A percentile compares a stretch with the other conserved stretches of the same genome.
Conservation (phyloP, 2,329 filamentous ascomycete species). For the Epicoccum nigrum region DNA sequence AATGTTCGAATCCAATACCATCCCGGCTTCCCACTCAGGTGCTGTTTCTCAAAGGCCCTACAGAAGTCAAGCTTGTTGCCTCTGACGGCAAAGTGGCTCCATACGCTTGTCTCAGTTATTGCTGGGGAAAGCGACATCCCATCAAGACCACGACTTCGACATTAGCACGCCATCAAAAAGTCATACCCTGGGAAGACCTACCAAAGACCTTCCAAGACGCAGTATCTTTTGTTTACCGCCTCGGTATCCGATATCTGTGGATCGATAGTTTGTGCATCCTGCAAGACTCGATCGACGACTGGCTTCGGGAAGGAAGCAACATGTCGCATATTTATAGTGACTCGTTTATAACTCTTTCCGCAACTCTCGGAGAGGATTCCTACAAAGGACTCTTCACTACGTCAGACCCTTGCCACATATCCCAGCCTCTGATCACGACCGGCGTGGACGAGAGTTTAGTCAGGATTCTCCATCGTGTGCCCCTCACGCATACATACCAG, state of each 20-base stretch:
- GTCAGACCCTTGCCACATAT: background rate
- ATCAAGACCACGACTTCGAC: constrained; percentile 1
- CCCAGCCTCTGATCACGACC: too few relatives aligned
- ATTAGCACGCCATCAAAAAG: background rate
- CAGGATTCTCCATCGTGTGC: background rate
- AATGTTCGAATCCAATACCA: too few relatives aligned
- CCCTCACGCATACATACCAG: background rate
- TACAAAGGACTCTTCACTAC: background rate
- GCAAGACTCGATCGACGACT: constrained; percentile 18
- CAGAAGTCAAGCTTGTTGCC: background rate
- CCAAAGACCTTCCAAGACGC: constrained; percentile 21
- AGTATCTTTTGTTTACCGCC: constrained; percentile 6
- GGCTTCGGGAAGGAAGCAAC: constrained; percentile 13
- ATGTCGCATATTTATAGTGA: constrained; percentile 10
- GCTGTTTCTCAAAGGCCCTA: too few relatives aligned
- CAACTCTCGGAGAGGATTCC: background rate
- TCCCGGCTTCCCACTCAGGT: too few relatives aligned
- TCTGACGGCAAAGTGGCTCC: background rate
- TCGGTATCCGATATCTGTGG: constrained; percentile 22
- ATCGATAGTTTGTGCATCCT: constrained; percentile 26
- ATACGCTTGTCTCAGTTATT: constrained; percentile 15
- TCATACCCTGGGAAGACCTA: constrained; percentile 4
- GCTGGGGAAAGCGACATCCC: constrained; percentile 2
- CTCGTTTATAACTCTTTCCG: background rate
- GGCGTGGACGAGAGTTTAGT: background rate